Evolutionary conservation across 495 filamentous ascomycete genomes (phyloP).

Genomic region (Aspergillus mulundensis): DNA sequence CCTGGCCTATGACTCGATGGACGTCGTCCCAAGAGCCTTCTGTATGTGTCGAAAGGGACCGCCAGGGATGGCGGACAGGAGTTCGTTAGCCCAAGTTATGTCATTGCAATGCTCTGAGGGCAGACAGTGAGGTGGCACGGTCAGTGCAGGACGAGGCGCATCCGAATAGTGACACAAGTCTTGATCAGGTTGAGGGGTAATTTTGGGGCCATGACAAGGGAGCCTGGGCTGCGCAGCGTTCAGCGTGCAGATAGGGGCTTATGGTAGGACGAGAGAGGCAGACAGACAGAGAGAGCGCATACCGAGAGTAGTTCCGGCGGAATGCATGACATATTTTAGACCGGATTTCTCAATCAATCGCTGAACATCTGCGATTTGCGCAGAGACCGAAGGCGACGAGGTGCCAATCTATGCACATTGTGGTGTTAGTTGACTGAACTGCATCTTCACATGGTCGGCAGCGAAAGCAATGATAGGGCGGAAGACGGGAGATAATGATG

Average conservation of each 20-base stretch:
- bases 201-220: slow-evolving; percentile 3
- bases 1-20: slow-evolving; percentile 84
- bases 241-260: not conserved
- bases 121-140: not conserved
- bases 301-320: slow-evolving; percentile 90
- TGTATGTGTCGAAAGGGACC: slow-evolving; percentile 27
- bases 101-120: not conserved
- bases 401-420: slow-evolving; percentile 65
- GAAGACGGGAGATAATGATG: not conserved
- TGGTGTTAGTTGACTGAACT: slow-evolving; percentile 26
- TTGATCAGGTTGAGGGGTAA: slow-evolving; percentile 2
- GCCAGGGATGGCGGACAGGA: not conserved
- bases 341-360: slow-evolving; percentile 75
- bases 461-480: not conserved
- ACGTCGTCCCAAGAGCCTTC: slow-evolving; percentile 92
- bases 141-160: not conserved
- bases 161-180: not conserved
- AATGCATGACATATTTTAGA: slow-evolving; percentile 82
- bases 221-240: not conserved
- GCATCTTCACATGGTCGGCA: slow-evolving; percentile 7
- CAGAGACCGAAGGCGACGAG: slow-evolving; percentile 71
- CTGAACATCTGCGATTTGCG: slow-evolving; percentile 86
- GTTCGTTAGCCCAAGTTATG: slow-evolving; percentile 10
- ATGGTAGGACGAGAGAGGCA: not conserved
- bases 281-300: too few species aligned